These are phyloP conservation scores for Globomyces pollinis-pini DNA, from an alignment of 192 early-diverging fungal genomes.

Conservation along the genomic window DNA sequence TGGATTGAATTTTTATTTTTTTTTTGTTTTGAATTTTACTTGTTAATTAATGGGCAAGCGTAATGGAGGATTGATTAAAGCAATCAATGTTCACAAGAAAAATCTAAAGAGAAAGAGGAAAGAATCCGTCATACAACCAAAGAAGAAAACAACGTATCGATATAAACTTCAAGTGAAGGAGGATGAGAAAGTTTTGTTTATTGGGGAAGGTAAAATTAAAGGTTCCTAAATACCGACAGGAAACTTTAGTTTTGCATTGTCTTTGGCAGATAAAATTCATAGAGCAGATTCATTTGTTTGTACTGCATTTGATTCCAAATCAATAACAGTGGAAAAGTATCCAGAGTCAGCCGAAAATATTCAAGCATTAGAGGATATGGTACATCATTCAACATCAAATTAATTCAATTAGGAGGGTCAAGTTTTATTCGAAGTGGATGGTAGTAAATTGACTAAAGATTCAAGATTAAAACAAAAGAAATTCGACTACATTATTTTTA, in stretches of 20 bases:
- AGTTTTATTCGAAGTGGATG: constrained; percentile 73
- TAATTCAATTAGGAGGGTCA: constrained; percentile 55
- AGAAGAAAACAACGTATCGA: neutral
- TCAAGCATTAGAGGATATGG: too few species aligned
- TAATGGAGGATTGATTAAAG: neutral
- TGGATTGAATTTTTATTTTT: too few species aligned
- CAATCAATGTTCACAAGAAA: neutral
- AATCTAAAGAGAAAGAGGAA: neutral
- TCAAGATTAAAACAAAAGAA: constrained; percentile 39
- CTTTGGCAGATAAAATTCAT: neutral
- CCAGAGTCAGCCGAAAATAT: constrained; percentile 61
- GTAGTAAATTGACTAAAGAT: constrained; percentile 52
- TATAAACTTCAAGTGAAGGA: neutral
- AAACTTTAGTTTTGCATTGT: constrained; percentile 83
- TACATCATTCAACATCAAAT: too few species aligned
- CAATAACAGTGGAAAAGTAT: constrained; percentile 70
- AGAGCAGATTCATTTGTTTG: neutral
- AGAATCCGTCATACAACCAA: neutral
- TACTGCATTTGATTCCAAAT: constrained; percentile 46
- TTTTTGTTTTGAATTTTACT: neutral
- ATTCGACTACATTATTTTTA: constrained; percentile 86
- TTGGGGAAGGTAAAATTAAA: too few species aligned
- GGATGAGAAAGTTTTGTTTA: constrained; percentile 5
- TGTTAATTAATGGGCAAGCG: neutral
- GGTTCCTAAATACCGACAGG: too few species aligned